Evolutionary conservation across 2,329 filamentous ascomycete species (phyloP), one percentile per base, ranked within the genome.

Genomic region (Diplodia seriata): DNA sequence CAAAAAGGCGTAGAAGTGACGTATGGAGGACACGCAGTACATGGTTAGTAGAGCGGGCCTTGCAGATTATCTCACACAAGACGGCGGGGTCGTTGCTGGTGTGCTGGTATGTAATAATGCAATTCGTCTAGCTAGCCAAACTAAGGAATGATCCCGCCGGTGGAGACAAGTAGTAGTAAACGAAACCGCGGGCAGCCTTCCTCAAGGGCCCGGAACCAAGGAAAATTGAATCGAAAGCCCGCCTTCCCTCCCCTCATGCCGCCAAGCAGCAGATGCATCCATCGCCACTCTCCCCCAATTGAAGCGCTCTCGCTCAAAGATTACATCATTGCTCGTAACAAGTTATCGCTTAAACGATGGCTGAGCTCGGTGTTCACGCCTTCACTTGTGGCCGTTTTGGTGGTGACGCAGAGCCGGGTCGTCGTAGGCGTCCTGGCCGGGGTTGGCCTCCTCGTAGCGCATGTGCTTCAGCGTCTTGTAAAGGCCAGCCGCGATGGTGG

Each of bases 401-500:
- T 29, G 18, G 23, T 43, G 9, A 14, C 26, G 29, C 7, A 31
- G 31, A 0, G 62, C 5, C 20, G 61, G 50, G 20, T 65, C 62
- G 15, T 66, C 64, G 5, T 29, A 75, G 23, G 71, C 71, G 40
- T 79, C 77, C 64, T 79, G 77, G 2, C 76, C 77, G 0, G 76
- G 77, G 59, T 79, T 79, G 15, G 75, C 76, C 33, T 76, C 73
- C 66, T 79, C 75, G 63, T 79, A 79, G 62, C 78, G 75, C 20
- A 78, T 72, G 54, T 78, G 75, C 72, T 82, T 81, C 70, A 86
- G 79, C 68, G 85, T 77, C 66, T 72, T 75, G 70, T 83, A 86
- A 71, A 86, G 85, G 8, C 77, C 80, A 3, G 81, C 80, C 0
- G 85, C 84, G 4, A 85, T 74, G 7, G 84, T 74, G 0, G 82